Percentiles rank a stretch among this genome's conserved stretches.
Conservation (phyloP, 116 monocot genomes). For the Phalaenopsis hybrid region DNA sequence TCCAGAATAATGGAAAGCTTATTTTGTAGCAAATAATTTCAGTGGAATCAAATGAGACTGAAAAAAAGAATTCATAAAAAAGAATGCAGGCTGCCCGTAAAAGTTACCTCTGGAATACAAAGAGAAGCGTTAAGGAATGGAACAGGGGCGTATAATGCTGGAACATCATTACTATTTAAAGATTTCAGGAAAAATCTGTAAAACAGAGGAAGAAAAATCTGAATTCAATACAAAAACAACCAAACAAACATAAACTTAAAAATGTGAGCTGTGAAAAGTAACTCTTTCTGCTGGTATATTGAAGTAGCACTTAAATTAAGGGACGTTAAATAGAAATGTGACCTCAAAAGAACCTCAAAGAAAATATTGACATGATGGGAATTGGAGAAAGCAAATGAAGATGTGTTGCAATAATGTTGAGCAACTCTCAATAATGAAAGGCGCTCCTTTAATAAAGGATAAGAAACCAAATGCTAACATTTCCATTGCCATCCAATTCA, state of each 20-base stretch:
- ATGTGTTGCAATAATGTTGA: not conserved
- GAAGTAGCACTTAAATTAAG: not conserved
- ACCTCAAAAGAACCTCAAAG: not conserved
- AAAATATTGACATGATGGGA: not conserved
- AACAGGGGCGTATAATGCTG: constrained; percentile 59
- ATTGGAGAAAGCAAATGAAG: not conserved
- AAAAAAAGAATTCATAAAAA: not conserved
- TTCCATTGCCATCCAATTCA: not conserved
- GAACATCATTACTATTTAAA: constrained; percentile 54
- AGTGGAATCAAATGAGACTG: too few relatives aligned
- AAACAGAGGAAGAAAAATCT: not conserved
- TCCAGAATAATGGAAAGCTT: too few relatives aligned
- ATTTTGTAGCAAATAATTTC: too few relatives aligned
- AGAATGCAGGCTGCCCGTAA: not conserved
- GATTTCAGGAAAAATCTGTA: constrained; percentile 59
- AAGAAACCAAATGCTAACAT: not conserved
- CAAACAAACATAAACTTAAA: not conserved
- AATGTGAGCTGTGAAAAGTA: not conserved
- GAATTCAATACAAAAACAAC: not conserved
- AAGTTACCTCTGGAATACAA: constrained; percentile 57
- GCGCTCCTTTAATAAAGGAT: not conserved
- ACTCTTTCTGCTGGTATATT: not conserved
- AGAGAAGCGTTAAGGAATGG: constrained; percentile 72
- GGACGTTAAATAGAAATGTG: not conserved
- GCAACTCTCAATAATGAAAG: not conserved